Evolutionary conservation across 2,329 filamentous ascomycete genomes (phyloP), one percentile per base, ranked within the genome.

Genomic region (Apiospora koreana): DNA sequence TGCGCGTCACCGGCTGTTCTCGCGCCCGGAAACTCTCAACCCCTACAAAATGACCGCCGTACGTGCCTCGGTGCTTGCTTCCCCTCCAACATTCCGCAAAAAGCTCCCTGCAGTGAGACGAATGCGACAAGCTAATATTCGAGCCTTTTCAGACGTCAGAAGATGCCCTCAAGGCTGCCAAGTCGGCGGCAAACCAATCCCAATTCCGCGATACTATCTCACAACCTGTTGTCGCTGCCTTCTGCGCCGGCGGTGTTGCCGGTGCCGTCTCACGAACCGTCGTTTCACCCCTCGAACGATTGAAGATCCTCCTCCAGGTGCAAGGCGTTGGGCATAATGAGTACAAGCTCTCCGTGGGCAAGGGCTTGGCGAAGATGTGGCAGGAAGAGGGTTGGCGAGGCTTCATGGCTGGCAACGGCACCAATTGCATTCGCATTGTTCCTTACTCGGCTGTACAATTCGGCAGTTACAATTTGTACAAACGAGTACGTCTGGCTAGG

Each of bases 361-460:
- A 97, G 82, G 96, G 94, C 4, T 85, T 99, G 73, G 88, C 85
- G 54, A 99, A 99, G 83, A 99, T 99, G 92, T 97, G 95, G 91
- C 91, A 87, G 76, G 96, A 99, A 80, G 96, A 99, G 82, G 96
- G 96, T 69, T 98, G 95, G 94, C 91, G 91, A 80, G 96, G 96
- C 0, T 97, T 98, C 82, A 97, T 99, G 95, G 91, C 94, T 75
- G 96, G 96, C 68, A 99, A 99, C 80, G 96, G 96, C 73, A 98
- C 95, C 72, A 99, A 99, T 82, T 99, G 96, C 86, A 94, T 99
- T 77, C 93, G 96, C 72, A 99, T 99, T 75, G 94, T 99, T 68
- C 96, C 96, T 5, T 99, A 99, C 81, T 98, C 95, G 67, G 96
- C 96, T 14, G 96, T 98, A 50, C 96, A 99, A 79, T 99, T 99